Evolutionary conservation across 176 grass and related monocot species (phyloP).

Genomic region (Alopecurus myosuroides): DNA sequence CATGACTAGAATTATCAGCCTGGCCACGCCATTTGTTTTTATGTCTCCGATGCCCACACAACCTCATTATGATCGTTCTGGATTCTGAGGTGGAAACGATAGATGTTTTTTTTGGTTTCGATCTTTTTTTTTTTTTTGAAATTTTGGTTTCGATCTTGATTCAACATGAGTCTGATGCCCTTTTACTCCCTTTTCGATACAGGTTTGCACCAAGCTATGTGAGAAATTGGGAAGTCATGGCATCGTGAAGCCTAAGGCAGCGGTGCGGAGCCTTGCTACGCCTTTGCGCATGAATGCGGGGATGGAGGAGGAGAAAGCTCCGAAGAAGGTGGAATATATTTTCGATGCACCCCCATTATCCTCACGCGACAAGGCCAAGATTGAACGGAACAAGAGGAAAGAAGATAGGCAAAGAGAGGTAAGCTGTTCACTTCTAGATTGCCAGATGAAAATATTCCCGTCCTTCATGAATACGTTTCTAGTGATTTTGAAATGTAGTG

Average conservation of each 20-base stretch:
- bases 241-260: slow-evolving; percentile 72
- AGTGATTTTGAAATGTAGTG: not conserved
- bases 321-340: slow-evolving; percentile 66
- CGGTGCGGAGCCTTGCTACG: slow-evolving; percentile 68
- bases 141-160: not conserved
- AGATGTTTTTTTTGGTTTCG: not conserved
- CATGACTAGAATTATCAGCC: too few relatives aligned
- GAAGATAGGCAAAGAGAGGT: slow-evolving; percentile 96
- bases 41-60: not conserved
- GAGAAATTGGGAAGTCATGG: slow-evolving; percentile 86
- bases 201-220: slow-evolving; percentile 85
- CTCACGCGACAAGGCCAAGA: slow-evolving; percentile 77
- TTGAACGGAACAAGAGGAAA: slow-evolving; percentile 88
- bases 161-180: not conserved
- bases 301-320: slow-evolving; percentile 65
- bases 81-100: not conserved
- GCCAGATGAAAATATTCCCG: not conserved
- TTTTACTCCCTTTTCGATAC: slow-evolving; percentile 7
- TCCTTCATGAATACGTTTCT: not conserved
- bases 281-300: slow-evolving; percentile 89
- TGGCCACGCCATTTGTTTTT: not conserved
- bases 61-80: not conserved
- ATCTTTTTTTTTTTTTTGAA: too few relatives aligned
- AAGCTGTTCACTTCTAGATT: not conserved
- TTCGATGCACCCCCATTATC: slow-evolving; percentile 81